phyloP scores from a whole-genome alignment of 345 rosid species.

The Cardamine resedifolia region DNA sequence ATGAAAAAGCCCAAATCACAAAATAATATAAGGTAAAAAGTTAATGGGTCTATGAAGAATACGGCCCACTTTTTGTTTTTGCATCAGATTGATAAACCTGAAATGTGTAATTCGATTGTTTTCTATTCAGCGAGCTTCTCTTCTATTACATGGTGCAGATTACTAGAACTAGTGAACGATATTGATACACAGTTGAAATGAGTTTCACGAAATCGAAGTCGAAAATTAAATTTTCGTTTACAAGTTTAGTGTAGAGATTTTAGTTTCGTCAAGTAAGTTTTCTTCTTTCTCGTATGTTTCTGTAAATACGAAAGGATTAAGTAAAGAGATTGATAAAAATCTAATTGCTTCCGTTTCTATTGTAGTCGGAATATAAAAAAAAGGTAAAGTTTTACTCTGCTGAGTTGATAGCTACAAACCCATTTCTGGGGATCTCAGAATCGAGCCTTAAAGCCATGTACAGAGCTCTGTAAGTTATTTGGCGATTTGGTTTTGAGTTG shows the following conservation, averaged over 20 bases:
- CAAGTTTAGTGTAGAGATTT: not conserved
- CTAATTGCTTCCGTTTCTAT: not conserved
- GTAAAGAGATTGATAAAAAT: not conserved
- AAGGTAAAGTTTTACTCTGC: not conserved
- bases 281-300: constrained; percentile 17
- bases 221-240: not conserved
- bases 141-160: constrained; percentile 6
- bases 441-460: constrained; percentile 21
- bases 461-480: constrained; percentile 37
- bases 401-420: not conserved
- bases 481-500: constrained; percentile 1
- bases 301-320: not conserved
- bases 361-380: not conserved
- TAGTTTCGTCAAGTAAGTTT: not conserved
- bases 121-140: not conserved
- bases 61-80: constrained; percentile 2
- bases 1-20: not conserved
- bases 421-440: not conserved
- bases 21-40: not conserved
- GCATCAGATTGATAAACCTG: constrained; percentile 1
- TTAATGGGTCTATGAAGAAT: constrained; percentile 1
- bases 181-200: not conserved
- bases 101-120: not conserved
- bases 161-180: not conserved
- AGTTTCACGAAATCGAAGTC: not conserved